Base-by-base conservation (phyloP, 257 asterid genomes). In the Thymus mandschuricus region DNA sequence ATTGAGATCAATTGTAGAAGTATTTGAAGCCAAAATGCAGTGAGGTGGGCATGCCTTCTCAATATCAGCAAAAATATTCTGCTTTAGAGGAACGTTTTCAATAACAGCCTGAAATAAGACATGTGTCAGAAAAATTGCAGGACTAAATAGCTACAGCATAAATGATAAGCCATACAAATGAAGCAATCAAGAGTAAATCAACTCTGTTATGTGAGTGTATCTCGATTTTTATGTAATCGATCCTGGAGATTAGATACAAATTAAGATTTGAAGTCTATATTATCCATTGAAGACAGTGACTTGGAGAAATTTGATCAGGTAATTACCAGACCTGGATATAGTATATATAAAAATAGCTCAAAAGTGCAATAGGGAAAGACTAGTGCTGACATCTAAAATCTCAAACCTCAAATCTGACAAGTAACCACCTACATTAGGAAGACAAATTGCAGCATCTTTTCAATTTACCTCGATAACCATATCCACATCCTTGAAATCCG, bases 31-130 rank as follows among this genome's bases (percentile, higher is more conserved):
- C 85, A 95, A 86, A 78, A 92, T 87, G 82, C 99, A 95, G 79
- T 92, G 96, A 55, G 97, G 83, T 58, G 95, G 89, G 84, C 98
- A 92, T 49, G 69, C 93, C 82, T 88, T 92, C 94, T 95, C 99
- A 72, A 95, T 68, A 41, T 92, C 99, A 71, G 66, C 76, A 80
- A 92, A 95, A 63, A 95, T 82, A 62, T 85, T 81, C 89, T 89
- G 99, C 83, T 95, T 95, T 71, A 92, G 82, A 27, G 94, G 74
- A 73, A 95, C 66, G 80, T 81, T 79, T 78, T 95, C 99, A 61
- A 95, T 79, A 67, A 89, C 99, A 77, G 99, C 99, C 99, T 95
- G 96, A 90, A 83, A 72, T 50, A 65, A 74, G 65, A 68, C 69
- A 75, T 10, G 28, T 67, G 68, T 81, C 68, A 82, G 55, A 65